These are phyloP conservation scores for Lupinus albus DNA, from an alignment of 306 rosid genomes.

Conservation along the genomic window DNA sequence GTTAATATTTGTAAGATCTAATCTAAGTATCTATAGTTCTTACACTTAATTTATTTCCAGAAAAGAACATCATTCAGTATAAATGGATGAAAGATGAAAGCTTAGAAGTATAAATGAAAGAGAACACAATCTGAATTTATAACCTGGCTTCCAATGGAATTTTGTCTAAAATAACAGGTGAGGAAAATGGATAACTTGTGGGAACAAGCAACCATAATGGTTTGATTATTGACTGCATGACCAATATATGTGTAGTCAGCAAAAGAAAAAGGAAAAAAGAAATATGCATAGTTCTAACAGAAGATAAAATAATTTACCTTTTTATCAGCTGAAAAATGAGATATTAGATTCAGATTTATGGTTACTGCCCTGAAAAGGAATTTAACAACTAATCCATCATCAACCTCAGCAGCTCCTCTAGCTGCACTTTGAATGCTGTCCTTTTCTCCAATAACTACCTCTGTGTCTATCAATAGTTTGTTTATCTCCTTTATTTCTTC, in stretches of 20 bases:
- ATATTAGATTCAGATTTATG: conserved; percentile 19
- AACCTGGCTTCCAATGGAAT: conserved; percentile 43
- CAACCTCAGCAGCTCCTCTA: conserved; percentile 28
- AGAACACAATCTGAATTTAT: conserved; percentile 10
- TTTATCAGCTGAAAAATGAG: conserved; percentile 28
- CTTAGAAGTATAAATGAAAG: conserved; percentile 18
- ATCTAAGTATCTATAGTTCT: background rate
- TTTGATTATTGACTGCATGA: conserved; percentile 46
- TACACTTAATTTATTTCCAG: background rate
- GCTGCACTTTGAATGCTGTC: conserved; percentile 14
- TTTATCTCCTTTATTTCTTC: conserved; percentile 51
- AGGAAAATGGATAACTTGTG: conserved; percentile 42
- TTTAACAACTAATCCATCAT: conserved; percentile 44
- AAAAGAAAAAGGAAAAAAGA: background rate
- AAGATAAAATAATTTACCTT: conserved; percentile 38
- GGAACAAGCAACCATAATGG: conserved; percentile 51
- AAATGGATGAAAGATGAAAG: background rate
- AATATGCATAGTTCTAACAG: background rate
- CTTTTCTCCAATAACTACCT: conserved; percentile 41
- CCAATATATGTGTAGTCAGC: conserved; percentile 19
- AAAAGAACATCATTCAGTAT: no score
- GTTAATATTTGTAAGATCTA: background rate
- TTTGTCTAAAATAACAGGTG: conserved; percentile 42
- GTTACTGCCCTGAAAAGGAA: conserved; percentile 37
- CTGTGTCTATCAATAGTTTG: conserved; percentile 42